These are phyloP conservation scores for Saccharomyces hybrid DNA, from an alignment of 1,139 yeast genomes.

Conservation along the genomic window DNA sequence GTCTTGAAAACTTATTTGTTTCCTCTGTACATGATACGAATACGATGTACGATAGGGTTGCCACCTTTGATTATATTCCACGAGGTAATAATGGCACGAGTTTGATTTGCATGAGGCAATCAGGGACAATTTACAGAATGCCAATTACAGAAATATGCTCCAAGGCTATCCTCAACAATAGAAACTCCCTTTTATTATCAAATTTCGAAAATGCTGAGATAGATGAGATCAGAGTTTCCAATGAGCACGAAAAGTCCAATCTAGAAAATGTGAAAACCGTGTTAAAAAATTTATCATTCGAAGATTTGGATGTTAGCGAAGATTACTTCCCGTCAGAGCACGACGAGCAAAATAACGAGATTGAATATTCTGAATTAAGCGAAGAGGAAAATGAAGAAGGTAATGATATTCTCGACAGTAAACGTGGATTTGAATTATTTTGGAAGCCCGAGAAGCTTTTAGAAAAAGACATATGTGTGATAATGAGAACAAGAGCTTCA, in stretches of 20 bases:
- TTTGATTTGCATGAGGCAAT: conserved; percentile 79
- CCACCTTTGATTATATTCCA: conserved; percentile 77
- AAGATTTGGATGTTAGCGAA: conserved; percentile 29
- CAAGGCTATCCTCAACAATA: conserved; percentile 57
- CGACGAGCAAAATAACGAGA: conserved; percentile 16
- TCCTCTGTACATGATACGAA: conserved; percentile 67
- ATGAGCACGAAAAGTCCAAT: conserved; percentile 35
- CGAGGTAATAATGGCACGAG: conserved; percentile 9
- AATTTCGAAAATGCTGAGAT: conserved; percentile 44
- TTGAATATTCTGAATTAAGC: neutral
- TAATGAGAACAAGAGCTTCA: conserved; percentile 62
- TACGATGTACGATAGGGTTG: conserved; percentile 73
- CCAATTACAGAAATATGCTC: conserved; percentile 54
- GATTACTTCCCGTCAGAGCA: conserved; percentile 20
- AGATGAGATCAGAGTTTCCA: conserved; percentile 26
- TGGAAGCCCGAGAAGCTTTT: conserved; percentile 36
- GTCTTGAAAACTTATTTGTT: conserved; percentile 40
- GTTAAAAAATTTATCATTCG: conserved; percentile 25
- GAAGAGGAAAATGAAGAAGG: conserved; percentile 12
- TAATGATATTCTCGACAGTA: too few relatives aligned
- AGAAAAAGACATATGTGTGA: conserved; percentile 53
- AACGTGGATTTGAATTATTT: conserved; percentile 19
- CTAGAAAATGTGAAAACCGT: conserved; percentile 15
- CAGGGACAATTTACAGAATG: conserved; percentile 82
- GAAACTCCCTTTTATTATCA: conserved; percentile 59